These are phyloP conservation scores for Eimeria acervulina DNA, from an alignment of 169 alveolate species.

Conservation along the genomic window DNA sequence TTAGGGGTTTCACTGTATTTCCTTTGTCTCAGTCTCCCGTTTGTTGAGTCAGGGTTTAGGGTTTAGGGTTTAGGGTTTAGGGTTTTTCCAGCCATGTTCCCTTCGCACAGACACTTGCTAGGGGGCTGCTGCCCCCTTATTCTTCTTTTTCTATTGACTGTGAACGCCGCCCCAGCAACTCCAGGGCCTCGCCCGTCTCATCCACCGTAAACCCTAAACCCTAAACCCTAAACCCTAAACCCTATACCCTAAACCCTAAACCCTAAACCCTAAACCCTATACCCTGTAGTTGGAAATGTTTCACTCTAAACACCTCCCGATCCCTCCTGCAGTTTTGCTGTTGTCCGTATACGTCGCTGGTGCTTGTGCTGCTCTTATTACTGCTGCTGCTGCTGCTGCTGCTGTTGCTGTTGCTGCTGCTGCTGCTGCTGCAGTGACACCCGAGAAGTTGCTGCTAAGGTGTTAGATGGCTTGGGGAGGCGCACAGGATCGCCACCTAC, in stretches of 20 bases:
- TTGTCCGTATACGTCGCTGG: neutral
- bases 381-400: conserved; percentile 30
- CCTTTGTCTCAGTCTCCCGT: neutral
- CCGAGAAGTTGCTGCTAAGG: conserved; percentile 24
- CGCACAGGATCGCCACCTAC: neutral
- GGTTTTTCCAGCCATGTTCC: neutral
- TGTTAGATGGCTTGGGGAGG: conserved; percentile 3
- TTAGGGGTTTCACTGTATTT: neutral
- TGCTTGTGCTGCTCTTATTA: neutral
- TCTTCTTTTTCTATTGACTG: neutral
- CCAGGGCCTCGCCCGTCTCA: neutral
- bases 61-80: neutral
- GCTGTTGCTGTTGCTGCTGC: conserved; percentile 28
- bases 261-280: neutral
- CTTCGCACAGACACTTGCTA: neutral
- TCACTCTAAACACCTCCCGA: neutral
- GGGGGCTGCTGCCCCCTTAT: neutral
- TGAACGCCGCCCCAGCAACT: neutral
- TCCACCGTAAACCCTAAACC: conserved; percentile 8
- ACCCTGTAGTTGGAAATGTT: neutral
- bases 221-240: conserved; percentile 11
- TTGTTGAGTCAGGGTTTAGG: neutral
- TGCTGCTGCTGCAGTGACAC: conserved; percentile 46
- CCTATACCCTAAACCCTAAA: conserved; percentile 26
- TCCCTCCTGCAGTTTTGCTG: neutral